Evolutionary conservation across 345 rosid genomes (phyloP).

Genomic region (Rhodamnia argentea): DNA sequence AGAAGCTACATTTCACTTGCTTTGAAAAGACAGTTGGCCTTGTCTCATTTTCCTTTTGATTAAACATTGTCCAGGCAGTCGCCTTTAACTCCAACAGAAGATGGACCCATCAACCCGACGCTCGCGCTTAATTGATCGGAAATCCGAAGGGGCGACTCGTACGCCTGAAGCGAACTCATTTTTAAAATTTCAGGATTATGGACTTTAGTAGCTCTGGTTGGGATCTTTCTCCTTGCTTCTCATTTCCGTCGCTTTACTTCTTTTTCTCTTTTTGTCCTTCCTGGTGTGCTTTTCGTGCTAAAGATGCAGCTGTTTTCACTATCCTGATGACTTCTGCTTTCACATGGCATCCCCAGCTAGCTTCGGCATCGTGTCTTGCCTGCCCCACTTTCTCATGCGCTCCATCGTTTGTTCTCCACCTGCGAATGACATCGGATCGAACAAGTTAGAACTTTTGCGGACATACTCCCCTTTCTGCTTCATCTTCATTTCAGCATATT

Average conservation of each 20-base stretch:
- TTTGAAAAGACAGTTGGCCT: no score
- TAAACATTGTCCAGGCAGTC: no score
- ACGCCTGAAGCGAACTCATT: neutral
- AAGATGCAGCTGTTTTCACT: neutral
- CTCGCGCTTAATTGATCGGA: neutral
- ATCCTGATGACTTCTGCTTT: neutral
- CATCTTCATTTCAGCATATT: neutral
- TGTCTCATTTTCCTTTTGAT: no score
- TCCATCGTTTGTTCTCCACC: constrained; percentile 57
- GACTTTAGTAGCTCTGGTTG: neutral
- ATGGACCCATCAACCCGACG: neutral
- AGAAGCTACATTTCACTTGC: neutral
- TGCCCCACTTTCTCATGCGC: constrained; percentile 63
- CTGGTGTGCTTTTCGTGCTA: no score
- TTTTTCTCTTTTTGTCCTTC: neutral
- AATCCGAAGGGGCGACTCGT: neutral
- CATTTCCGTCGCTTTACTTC: neutral
- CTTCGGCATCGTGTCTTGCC: constrained; percentile 15
- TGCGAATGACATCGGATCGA: constrained; percentile 2
- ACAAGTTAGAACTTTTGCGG: neutral
- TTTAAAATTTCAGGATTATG: neutral
- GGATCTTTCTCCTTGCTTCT: neutral
- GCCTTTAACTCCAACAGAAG: no score
- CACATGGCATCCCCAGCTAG: neutral
- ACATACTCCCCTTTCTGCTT: neutral